Evolutionary conservation across 2,329 filamentous ascomycete species (phyloP), one percentile per base, ranked within the genome.

Genomic region (Cladosporium phlei): DNA sequence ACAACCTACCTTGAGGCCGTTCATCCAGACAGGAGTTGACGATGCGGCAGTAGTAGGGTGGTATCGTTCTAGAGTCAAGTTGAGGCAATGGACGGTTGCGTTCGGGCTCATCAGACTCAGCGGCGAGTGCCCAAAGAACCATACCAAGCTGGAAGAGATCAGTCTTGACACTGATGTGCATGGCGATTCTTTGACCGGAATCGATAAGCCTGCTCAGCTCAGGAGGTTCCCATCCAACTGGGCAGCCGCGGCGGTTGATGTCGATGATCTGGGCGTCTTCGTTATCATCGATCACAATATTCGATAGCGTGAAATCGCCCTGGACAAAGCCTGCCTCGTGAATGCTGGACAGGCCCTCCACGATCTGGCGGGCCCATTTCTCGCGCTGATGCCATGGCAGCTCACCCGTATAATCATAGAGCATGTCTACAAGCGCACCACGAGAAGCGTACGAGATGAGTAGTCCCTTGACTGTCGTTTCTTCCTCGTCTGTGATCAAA

Each of bases 121-220:
- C 85, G 1, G 88, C 91, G 35, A 98, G 71, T 17, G 88, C 88
- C 88, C 91, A 98, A 2, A 98, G 71, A 2, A 95, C 89, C 93
- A 98, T 98, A 4, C 93, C 93, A 4, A 97, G 77, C 67, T 98
- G 93, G 60, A 86, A 98, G 1, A 98, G 74, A 67, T 98, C 93
- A 0, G 91, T 95, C 68, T 98, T 98, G 63, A 96, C 89, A 10
- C 93, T 91, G 62, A 98, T 97, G 61, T 95, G 96, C 84, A 97
- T 95, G 35, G 87, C 86, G 44, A 98, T 90, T 22, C 88, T 80
- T 66, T 96, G 90, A 48, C 86, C 87, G 65, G 83, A 90, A 54
- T 91, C 83, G 51, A 97, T 88, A 46, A 97, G 80, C 5, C 80
- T 78, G 12, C 83, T 85, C 47, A 94, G 85, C 68, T 98, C 93